Conservation (phyloP, 257 asterid species). For the Nicotiana attenuata region DNA sequence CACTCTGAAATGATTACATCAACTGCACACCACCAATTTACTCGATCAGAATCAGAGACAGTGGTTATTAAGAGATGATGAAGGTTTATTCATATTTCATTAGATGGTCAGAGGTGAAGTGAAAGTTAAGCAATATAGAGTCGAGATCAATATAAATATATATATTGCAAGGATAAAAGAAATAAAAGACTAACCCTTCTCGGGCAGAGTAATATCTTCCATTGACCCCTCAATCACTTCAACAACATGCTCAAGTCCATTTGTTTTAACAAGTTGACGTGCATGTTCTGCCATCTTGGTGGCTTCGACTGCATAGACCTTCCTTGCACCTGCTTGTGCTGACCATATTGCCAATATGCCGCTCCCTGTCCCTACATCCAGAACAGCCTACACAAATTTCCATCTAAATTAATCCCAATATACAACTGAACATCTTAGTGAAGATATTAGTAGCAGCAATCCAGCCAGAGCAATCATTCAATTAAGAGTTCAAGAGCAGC, state of each 20-base stretch:
- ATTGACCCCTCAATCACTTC: conserved; percentile 92
- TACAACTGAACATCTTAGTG: background rate
- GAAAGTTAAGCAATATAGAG: too few species aligned
- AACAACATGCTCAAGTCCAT: conserved; percentile 57
- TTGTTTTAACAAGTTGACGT: conserved; percentile 65
- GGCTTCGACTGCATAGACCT: conserved; percentile 98
- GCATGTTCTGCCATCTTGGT: conserved; percentile 97
- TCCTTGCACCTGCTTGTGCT: conserved; percentile 97
- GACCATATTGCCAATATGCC: conserved; percentile 99
- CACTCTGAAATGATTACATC: conserved; percentile 95
- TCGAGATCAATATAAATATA: too few species aligned
- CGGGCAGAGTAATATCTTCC: conserved; percentile 87
- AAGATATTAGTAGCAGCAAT: background rate
- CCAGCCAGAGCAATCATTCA: background rate
- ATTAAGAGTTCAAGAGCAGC: background rate
- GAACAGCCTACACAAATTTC: conserved; percentile 45
- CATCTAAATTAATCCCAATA: conserved; percentile 26
- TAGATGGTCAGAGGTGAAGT: too few species aligned
- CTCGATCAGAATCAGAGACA: conserved; percentile 10
- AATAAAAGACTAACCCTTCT: conserved; percentile 53
- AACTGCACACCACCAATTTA: conserved; percentile 39
- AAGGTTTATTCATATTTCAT: too few species aligned
- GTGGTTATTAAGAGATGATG: background rate
- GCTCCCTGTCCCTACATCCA: conserved; percentile 98
- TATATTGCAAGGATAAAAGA: background rate